Evolutionary conservation across 1,139 yeast genomes (phyloP).

Genomic region (Geotrichum klebahnii): DNA sequence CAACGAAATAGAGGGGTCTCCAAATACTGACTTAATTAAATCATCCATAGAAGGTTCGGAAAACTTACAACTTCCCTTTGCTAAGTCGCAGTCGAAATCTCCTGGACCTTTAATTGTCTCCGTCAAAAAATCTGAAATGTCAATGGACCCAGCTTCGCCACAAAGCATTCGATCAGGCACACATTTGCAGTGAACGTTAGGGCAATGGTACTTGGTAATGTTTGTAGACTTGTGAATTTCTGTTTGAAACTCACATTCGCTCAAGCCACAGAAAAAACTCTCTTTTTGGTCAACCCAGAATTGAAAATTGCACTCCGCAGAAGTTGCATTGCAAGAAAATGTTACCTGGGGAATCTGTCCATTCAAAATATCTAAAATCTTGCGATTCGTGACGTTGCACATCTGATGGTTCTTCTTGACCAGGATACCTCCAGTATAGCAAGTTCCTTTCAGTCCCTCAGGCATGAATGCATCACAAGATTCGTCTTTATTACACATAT

Average conservation of each 20-base stretch:
- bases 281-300: conserved; percentile 92
- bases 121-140: conserved; percentile 84
- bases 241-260: conserved; percentile 63
- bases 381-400: conserved; percentile 88
- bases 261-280: conserved; percentile 82
- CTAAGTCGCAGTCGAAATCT: conserved; percentile 74
- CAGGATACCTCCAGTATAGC: conserved; percentile 82
- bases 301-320: conserved; percentile 70
- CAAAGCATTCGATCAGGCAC: conserved; percentile 90
- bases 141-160: conserved; percentile 91
- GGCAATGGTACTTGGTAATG: conserved; percentile 73
- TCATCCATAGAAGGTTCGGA: conserved; percentile 97
- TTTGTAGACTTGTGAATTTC: conserved; percentile 52
- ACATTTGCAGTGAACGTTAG: conserved; percentile 74
- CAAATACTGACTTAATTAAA: conserved; percentile 81
- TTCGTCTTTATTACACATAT: conserved; percentile 61
- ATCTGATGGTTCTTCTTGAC: conserved; percentile 80
- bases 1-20: conserved; percentile 82
- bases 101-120: conserved; percentile 94
- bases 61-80: conserved; percentile 60
- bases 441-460: conserved; percentile 78
- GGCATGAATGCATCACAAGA: conserved; percentile 89
- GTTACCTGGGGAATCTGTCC: conserved; percentile 90
- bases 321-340: conserved; percentile 73
- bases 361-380: conserved; percentile 70